Evolutionary conservation across 352 stramenopile species (phyloP).

Genomic region (Stramenopiles sp.): DNA sequence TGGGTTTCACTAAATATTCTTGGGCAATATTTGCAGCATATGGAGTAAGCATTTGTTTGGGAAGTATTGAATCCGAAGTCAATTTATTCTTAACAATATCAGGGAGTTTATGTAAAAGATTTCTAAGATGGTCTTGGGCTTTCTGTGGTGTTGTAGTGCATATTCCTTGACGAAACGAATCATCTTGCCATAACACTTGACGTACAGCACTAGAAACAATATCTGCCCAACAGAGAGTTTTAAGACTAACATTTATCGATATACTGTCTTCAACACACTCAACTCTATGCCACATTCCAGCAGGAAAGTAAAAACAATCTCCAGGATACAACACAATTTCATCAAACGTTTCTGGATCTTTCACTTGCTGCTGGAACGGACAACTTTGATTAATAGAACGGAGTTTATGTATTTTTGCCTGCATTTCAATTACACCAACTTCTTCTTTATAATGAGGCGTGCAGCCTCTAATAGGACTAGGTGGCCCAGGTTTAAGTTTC

Average conservation of each 20-base stretch:
- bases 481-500: constrained; percentile 22
- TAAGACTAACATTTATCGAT: constrained; percentile 18
- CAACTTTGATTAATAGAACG: too few species aligned
- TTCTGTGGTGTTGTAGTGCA: too few species aligned
- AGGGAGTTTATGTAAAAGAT: too few species aligned
- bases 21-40: too few species aligned
- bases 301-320: constrained; percentile 19
- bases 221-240: constrained; percentile 16
- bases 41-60: too few species aligned
- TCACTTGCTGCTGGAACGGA: constrained; percentile 8
- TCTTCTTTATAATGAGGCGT: constrained; percentile 31
- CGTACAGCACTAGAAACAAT: constrained; percentile 14
- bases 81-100: too few species aligned
- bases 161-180: constrained; percentile 1
- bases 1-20: too few species aligned
- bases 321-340: constrained; percentile 14
- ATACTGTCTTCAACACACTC: constrained; percentile 19
- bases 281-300: constrained; percentile 18
- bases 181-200: constrained; percentile 13
- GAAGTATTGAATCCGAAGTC: too few species aligned
- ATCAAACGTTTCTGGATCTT: constrained; percentile 6
- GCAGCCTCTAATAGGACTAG: constrained; percentile 23
- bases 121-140: too few species aligned
- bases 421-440: constrained; percentile 24
- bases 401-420: constrained; percentile 25